Base-by-base conservation (phyloP, 2,329 filamentous ascomycete species). In the Ascosphaera pollenicola region DNA sequence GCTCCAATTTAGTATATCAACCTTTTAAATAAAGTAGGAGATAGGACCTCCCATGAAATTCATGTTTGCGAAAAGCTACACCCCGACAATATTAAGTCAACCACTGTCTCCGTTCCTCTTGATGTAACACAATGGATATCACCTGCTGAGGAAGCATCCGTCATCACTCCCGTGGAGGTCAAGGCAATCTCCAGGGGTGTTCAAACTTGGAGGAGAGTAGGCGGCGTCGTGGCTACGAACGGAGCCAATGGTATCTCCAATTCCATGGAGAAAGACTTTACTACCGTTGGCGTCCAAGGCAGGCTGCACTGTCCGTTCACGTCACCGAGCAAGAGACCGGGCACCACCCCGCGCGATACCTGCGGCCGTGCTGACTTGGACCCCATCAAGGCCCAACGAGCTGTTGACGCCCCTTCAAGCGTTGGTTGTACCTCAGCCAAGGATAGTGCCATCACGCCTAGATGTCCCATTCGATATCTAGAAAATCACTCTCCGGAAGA, bases 401-500 rank as follows among this genome's bases (percentile, higher is more conserved):
- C 55, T 32, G 46, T 44, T 49, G 62, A 59, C 54, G 61, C 48
- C 59, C 60, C 48, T 42, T 68, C 52, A 53, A 36, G 35, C 35
- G 19, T 18, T 16, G 35, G 35, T 24, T 4, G 4, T 5, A 4
- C 63, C 3, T 63, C 65, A 7, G 62, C 60, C 19, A 63, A 67
- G 42, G 64, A 56, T 19, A 36, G 35, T 24, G 8, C 35, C 17
- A n/a, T 36, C 17, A 61, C 65, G 15, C 64, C 71, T 41, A 83
- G 83, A 52, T 95, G 87, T 56, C 87, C 87, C 2, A 95, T 95
- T 43, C 79, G 87, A 37, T 94, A 79, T 60, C 65, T 94, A 52
- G 78, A 94, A 56, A 78, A 92, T 55, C 85, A 93, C 53, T 84
- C 83, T 2, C 82, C 87, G 2, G 82, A 93, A 60, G 85, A 94